A percentile compares a stretch with the other conserved stretches of the same genome.
Evolutionary conservation across 768 basidiomycete species (phyloP).

Genomic region (Suillus spraguei): DNA sequence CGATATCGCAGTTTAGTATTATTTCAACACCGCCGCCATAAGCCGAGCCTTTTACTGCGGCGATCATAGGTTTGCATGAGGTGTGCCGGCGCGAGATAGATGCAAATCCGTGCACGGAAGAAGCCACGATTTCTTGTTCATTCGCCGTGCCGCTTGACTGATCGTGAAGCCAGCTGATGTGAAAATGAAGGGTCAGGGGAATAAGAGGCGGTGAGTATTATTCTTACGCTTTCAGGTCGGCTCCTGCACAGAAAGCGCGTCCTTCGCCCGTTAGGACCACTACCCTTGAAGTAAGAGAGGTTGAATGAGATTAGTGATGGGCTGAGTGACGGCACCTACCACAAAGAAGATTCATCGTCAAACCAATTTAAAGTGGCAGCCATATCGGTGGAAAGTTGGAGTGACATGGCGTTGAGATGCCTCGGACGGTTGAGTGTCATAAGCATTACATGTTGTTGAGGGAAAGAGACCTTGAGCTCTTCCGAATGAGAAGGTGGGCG

Average conservation of each 20-base stretch:
- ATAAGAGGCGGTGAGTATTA: neutral
- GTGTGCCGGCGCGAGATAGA: constrained; percentile 66
- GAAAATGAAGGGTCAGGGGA: neutral
- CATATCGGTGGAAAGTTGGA: constrained; percentile 56
- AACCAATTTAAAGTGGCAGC: constrained; percentile 67
- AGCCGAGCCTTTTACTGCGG: constrained; percentile 77
- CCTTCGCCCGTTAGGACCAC: constrained; percentile 75
- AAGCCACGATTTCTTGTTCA: constrained; percentile 45
- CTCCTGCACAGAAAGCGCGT: constrained; percentile 76
- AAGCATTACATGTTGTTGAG: constrained; percentile 52
- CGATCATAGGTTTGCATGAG: constrained; percentile 74
- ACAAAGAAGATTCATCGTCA: constrained; percentile 68
- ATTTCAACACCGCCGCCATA: constrained; percentile 71
- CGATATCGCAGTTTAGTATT: constrained; percentile 76
- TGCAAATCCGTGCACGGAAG: constrained; percentile 63
- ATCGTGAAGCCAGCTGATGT: constrained; percentile 58
- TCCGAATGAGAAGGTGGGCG: constrained; percentile 35
- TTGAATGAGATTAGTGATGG: neutral
- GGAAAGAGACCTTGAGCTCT: constrained; percentile 43
- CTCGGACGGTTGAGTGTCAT: constrained; percentile 69
- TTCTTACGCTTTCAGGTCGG: constrained; percentile 71
- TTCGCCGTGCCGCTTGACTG: constrained; percentile 46
- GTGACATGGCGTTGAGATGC: constrained; percentile 74
- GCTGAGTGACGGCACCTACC: constrained; percentile 46
- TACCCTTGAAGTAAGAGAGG: constrained; percentile 50